phyloP scores from a whole-genome alignment of 352 stramenopile genomes.

The Pythium graminicola region DNA sequence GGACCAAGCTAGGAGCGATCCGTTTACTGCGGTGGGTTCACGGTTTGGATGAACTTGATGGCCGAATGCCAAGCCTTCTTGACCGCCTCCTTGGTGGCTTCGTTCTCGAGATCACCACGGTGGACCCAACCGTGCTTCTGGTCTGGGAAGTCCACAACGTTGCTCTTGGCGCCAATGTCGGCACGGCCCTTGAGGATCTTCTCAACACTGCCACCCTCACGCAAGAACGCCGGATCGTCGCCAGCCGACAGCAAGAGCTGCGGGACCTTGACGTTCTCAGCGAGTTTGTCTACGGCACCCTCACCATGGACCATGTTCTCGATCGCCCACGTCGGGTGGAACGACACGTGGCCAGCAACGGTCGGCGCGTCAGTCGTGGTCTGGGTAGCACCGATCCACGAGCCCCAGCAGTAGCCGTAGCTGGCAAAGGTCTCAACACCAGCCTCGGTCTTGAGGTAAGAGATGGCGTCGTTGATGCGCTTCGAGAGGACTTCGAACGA shows the following conservation, averaged over 20 bases:
- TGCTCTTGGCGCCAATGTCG: conserved; percentile 33
- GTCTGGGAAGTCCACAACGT: conserved; percentile 61
- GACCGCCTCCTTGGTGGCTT: conserved; percentile 46
- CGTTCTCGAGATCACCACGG: conserved; percentile 68
- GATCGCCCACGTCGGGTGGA: conserved; percentile 72
- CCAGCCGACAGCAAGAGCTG: conserved; percentile 64
- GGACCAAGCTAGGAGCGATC: too few species aligned
- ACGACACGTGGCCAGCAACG: conserved; percentile 66
- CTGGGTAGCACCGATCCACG: conserved; percentile 59
- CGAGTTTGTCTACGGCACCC: conserved; percentile 59
- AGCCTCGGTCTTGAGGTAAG: conserved; percentile 61
- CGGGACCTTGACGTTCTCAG: conserved; percentile 59
- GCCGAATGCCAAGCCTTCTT: conserved; percentile 44
- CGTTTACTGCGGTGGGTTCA: conserved; percentile 25
- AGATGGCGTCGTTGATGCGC: conserved; percentile 65
- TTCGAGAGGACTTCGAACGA: conserved; percentile 42
- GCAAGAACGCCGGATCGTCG: conserved; percentile 65
- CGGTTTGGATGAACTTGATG: conserved; percentile 38
- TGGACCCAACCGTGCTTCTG: conserved; percentile 81
- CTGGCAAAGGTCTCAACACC: conserved; percentile 52
- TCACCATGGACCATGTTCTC: conserved; percentile 75
- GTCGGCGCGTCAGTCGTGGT: conserved; percentile 37
- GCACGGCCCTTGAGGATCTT: conserved; percentile 47
- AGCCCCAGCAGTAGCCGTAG: conserved; percentile 83
- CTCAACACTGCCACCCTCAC: conserved; percentile 59